Percentiles rank a stretch among this genome's conserved stretches.
These are phyloP conservation scores for Huntiella bhutanensis DNA, from an alignment of 2,329 filamentous ascomycete genomes.

Conservation along the genomic window DNA sequence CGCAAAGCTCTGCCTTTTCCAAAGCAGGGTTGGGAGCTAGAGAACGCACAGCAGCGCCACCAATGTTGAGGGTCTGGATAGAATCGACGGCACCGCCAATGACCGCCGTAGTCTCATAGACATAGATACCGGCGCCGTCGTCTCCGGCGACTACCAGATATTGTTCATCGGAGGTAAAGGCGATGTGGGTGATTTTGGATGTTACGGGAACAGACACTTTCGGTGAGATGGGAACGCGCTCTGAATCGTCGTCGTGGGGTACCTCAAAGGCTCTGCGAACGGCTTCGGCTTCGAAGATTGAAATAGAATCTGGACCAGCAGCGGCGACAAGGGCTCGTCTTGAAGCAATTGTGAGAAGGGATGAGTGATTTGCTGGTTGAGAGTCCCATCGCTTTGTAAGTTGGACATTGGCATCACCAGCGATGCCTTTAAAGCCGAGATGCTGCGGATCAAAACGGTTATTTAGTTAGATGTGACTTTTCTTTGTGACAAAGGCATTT, in stretches of 20 bases:
- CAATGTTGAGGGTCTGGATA: conserved; percentile 58
- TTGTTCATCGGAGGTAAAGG: conserved; percentile 78
- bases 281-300: conserved; percentile 57
- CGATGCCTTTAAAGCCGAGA: conserved; percentile 64
- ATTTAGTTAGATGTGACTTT: neutral
- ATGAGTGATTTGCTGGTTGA: conserved; percentile 57
- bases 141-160: conserved; percentile 71
- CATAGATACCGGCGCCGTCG: conserved; percentile 58
- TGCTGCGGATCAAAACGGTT: conserved; percentile 23
- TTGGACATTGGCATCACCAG: conserved; percentile 65
- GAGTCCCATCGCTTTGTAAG: conserved; percentile 63
- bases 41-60: conserved; percentile 51
- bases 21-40: conserved; percentile 64
- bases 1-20: conserved; percentile 56
- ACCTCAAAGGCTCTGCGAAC: conserved; percentile 57
- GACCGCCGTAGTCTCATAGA: conserved; percentile 59
- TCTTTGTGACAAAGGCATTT: neutral
- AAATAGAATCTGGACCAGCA: conserved; percentile 61
- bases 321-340: conserved; percentile 68
- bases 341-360: conserved; percentile 68
- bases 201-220: conserved; percentile 55
- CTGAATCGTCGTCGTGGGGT: conserved; percentile 38
- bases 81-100: conserved; percentile 46
- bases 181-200: conserved; percentile 65
- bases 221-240: conserved; percentile 52